phyloP scores from a whole-genome alignment of 345 rosid genomes.

The Luvunga scandens region DNA sequence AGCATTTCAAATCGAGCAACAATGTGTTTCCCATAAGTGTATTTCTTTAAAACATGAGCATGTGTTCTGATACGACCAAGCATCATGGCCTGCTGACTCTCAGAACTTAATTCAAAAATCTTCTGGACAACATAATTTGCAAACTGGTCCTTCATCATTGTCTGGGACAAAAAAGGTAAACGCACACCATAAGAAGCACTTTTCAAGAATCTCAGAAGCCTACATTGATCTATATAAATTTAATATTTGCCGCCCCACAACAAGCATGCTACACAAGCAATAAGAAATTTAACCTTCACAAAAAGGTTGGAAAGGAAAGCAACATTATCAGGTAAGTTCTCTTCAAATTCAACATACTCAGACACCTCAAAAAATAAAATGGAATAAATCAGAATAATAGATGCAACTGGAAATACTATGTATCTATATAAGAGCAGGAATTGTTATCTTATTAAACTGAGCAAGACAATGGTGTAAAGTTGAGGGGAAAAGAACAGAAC shows the following conservation, averaged over 20 bases:
- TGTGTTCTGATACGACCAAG: conserved; percentile 45
- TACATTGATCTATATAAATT: neutral
- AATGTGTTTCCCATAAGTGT: conserved; percentile 76
- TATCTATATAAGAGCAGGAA: neutral
- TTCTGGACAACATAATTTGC: conserved; percentile 76
- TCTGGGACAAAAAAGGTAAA: conserved; percentile 27
- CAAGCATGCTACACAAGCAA: neutral
- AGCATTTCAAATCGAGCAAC: conserved; percentile 65
- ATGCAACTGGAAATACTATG: neutral
- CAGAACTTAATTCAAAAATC: conserved; percentile 55
- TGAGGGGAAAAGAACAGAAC: neutral
- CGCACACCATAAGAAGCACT: neutral
- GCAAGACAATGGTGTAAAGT: neutral
- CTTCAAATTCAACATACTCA: neutral
- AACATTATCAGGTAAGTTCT: neutral
- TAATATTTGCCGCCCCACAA: neutral
- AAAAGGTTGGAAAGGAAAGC: neutral
- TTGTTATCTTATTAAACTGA: neutral
- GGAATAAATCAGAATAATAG: too few relatives aligned
- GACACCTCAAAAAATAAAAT: neutral
- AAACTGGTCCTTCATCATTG: conserved; percentile 73
- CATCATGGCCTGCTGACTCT: conserved; percentile 42
- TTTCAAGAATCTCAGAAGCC: neutral
- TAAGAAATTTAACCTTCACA: neutral
- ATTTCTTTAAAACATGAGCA: conserved; percentile 63